A percentile compares a stretch with the other conserved stretches of the same genome.
Evolutionary conservation across 2,329 filamentous ascomycete genomes (phyloP).

Genomic region (Rhynchosporium graminicola): DNA sequence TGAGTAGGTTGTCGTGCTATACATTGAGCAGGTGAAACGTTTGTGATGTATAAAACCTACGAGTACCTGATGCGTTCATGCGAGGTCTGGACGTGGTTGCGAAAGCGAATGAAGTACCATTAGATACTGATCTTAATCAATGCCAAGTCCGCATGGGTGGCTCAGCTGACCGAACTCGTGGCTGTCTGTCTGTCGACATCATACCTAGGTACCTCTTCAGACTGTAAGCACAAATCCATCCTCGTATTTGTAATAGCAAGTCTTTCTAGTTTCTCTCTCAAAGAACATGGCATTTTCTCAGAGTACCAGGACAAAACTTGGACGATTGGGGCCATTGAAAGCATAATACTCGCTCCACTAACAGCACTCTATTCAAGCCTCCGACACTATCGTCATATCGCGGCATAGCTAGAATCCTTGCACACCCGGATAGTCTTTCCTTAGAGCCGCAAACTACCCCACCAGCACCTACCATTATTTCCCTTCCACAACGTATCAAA

Average conservation of each 20-base stretch:
- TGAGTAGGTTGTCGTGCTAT: background rate
- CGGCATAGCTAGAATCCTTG: slow-evolving; percentile 9
- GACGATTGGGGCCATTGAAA: background rate
- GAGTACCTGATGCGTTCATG: no score
- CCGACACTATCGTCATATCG: slow-evolving; percentile 3
- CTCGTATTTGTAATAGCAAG: background rate
- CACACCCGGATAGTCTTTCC: slow-evolving; percentile 6
- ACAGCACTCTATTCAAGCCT: background rate
- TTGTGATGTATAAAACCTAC: no score
- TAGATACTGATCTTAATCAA: background rate
- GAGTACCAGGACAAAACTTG: background rate
- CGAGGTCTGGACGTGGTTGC: background rate
- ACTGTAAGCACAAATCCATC: slow-evolving; percentile 3
- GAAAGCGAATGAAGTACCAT: background rate
- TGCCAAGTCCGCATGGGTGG: slow-evolving; percentile 19
- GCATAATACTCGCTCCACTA: no score
- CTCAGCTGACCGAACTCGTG: slow-evolving; percentile 22
- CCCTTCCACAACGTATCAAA: slow-evolving; percentile 5
- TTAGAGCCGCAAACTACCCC: slow-evolving; percentile 19
- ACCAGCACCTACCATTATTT: slow-evolving; percentile 7
- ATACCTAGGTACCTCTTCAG: background rate
- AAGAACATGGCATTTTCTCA: no score
- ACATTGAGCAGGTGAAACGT: no score
- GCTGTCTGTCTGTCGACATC: slow-evolving; percentile 7
- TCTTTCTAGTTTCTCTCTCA: background rate